Evolutionary conservation across 164 flowering plant species (phyloP), one percentile per base, ranked within the genome.

Genomic region (Chimonanthus salicifolius): DNA sequence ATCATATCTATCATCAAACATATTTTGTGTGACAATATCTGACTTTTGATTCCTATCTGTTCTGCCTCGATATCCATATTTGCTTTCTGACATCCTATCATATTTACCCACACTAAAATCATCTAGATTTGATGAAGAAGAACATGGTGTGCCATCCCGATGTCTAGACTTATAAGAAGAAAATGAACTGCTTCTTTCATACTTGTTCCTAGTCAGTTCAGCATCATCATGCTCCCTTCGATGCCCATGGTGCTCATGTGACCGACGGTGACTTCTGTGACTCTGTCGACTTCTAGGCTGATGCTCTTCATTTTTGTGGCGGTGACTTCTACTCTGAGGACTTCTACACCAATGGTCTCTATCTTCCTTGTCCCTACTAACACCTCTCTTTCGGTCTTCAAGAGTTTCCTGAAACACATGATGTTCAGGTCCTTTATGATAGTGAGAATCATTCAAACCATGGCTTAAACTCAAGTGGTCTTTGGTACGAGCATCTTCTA

Each of bases 1-100:
- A 83, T 90, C 87, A 78, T 91, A 95, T 86, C 99, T 85, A 79
- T 95, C 97, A 7, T 84, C 92, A 75, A 88, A 87, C 21, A 70
- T 73, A 80, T 79, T 72, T 65, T 71, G 75, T 58, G 46, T 69
- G 33, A 8, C 10, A 16, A 77, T 68, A 3, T 76, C 79, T 62
- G 84, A 81, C 73, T 50, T 74, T 68, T 68, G 63, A 73, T 67
- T 63, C 47, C 70, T 51, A 69, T 73, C 20, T 48, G 45, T 72
- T 62, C 71, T 76, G 67, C 79, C 72, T 66, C 72, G 71, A 70
- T 72, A 16, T 54, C 79, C 82, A 64, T 83, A 83, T 73, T 70
- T 80, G 43, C 45, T 15, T 71, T 80, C 83, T 70, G 74, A 71
- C 65, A 47, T 67, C 46, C 15, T 45, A 62, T 80, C 80, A 80